These are phyloP conservation scores for Boehmeria nivea DNA, from an alignment of 306 rosid genomes.

Conservation along the genomic window DNA sequence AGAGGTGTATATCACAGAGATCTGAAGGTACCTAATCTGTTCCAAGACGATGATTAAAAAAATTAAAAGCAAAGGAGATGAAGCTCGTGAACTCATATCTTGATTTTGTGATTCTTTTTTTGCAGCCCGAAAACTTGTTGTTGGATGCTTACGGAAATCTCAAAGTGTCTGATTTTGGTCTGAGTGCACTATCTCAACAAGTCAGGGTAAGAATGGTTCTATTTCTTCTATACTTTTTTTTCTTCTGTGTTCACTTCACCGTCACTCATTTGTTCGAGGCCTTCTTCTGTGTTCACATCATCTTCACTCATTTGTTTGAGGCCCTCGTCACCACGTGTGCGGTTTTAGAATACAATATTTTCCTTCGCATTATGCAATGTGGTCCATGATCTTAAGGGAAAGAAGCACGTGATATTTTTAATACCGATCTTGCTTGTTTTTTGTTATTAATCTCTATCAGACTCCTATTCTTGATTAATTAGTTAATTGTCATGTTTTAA, in stretches of 20 bases:
- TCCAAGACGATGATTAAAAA: neutral
- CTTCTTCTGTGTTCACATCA: slow-evolving; percentile 17
- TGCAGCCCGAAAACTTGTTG: slow-evolving; percentile 94
- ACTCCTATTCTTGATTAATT: too few species aligned
- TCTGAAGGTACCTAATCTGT: slow-evolving; percentile 56
- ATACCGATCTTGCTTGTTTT: too few species aligned
- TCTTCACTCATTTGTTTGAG: slow-evolving; percentile 10
- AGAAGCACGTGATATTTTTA: too few species aligned
- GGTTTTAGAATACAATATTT: too few species aligned
- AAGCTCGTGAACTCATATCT: neutral
- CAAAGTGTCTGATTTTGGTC: slow-evolving; percentile 96
- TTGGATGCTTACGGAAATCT: slow-evolving; percentile 78
- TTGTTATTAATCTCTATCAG: too few species aligned
- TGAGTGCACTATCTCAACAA: slow-evolving; percentile 95
- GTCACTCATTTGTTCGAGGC: slow-evolving; percentile 9
- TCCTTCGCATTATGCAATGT: too few species aligned
- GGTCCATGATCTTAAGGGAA: too few species aligned
- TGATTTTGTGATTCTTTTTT: neutral
- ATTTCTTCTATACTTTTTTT: slow-evolving; percentile 19
- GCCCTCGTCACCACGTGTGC: slow-evolving; percentile 13
- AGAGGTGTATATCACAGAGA: slow-evolving; percentile 97
- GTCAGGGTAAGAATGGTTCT: slow-evolving; percentile 54
- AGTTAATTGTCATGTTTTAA: too few species aligned
- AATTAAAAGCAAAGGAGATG: neutral
- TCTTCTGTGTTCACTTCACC: slow-evolving; percentile 14